phyloP scores from a whole-genome alignment of 2,329 filamentous ascomycete species.

The Fusarium nematophilum region DNA sequence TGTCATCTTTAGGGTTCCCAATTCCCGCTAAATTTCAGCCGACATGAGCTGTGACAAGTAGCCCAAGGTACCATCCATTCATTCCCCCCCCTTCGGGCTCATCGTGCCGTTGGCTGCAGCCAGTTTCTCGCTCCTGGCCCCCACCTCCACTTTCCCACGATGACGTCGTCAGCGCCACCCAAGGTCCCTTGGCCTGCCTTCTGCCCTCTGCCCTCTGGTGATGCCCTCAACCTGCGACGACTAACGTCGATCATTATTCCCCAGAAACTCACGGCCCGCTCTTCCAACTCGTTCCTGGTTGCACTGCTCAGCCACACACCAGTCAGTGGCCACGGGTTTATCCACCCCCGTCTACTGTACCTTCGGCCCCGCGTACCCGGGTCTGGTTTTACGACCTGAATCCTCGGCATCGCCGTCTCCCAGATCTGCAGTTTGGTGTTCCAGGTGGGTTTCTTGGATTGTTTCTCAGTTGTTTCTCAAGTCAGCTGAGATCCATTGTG shows the following conservation, averaged over 20 bases:
- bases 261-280: conserved; percentile 16
- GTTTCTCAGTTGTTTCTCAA: too few relatives aligned
- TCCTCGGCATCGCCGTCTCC: conserved; percentile 35
- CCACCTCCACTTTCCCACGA: conserved; percentile 23
- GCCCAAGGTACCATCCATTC: not conserved
- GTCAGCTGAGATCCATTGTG: not conserved
- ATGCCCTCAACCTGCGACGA: conserved; percentile 31
- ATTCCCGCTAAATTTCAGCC: not conserved
- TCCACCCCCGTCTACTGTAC: conserved; percentile 14
- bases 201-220: conserved; percentile 21
- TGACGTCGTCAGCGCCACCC: conserved; percentile 36
- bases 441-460: too few relatives aligned
- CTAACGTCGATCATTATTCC: conserved; percentile 33
- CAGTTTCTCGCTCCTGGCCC: conserved; percentile 18
- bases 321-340: not conserved
- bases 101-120: conserved; percentile 33
- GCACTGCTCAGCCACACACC: conserved; percentile 7
- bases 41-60: conserved; percentile 3
- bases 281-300: not conserved
- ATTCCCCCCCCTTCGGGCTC: not conserved
- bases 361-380: too few relatives aligned
- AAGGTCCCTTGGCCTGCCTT: too few relatives aligned
- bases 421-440: conserved; percentile 31
- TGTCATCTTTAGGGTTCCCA: not conserved
- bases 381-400: conserved; percentile 15